Evolutionary conservation across 2,329 filamentous ascomycete species (phyloP).

Genomic region (Cyanodermella asteris): DNA sequence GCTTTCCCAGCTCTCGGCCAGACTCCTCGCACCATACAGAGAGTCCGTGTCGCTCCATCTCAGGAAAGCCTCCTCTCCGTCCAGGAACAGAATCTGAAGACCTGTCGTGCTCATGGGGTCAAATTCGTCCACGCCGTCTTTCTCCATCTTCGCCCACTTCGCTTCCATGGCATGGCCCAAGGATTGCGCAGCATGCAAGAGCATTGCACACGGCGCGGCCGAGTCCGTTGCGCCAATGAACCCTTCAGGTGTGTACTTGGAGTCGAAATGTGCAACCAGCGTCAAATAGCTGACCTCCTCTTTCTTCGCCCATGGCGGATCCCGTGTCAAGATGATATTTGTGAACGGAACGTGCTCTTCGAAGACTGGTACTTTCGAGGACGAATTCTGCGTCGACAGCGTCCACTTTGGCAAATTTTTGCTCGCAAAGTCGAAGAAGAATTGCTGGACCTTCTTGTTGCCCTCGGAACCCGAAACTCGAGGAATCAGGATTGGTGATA

Average conservation of each 20-base stretch:
- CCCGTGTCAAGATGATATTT: constrained; percentile 68
- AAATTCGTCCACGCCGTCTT: constrained; percentile 28
- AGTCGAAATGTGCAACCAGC: constrained; percentile 87
- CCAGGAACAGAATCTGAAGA: constrained; percentile 71
- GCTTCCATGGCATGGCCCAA: constrained; percentile 58
- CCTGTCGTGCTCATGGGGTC: constrained; percentile 50
- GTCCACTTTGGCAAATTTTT: constrained; percentile 56
- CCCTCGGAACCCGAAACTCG: constrained; percentile 75
- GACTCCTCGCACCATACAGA: constrained; percentile 63
- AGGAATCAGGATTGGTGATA: constrained; percentile 70
- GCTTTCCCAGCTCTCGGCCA: constrained; percentile 64
- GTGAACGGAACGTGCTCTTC: constrained; percentile 54
- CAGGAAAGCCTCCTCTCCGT: constrained; percentile 84
- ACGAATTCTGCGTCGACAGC: constrained; percentile 75
- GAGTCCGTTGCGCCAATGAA: constrained; percentile 92
- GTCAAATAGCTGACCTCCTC: constrained; percentile 67
- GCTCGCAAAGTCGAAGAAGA: constrained; percentile 68
- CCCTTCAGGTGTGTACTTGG: constrained; percentile 53
- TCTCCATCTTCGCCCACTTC: constrained; percentile 59
- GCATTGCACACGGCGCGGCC: constrained; percentile 80
- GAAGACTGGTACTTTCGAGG: constrained; percentile 54
- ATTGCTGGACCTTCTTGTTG: constrained; percentile 47
- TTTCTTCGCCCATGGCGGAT: constrained; percentile 56
- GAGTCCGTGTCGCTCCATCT: constrained; percentile 64
- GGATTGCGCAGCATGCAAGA: constrained; percentile 64